Conservation (phyloP, 1,284 basidiomycete genomes). For the Marasmius fiardii region DNA sequence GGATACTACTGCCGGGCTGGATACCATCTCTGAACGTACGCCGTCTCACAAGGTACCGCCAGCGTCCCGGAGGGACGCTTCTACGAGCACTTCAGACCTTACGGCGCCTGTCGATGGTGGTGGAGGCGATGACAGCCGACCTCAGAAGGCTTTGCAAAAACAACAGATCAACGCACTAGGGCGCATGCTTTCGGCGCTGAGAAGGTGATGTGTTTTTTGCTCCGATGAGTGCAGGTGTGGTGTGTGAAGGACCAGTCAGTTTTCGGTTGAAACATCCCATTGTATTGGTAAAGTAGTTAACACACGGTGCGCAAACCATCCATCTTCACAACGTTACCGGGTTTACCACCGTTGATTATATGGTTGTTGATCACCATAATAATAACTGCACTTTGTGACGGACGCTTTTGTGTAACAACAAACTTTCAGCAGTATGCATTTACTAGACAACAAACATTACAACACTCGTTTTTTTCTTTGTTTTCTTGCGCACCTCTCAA, state of each 20-base stretch:
- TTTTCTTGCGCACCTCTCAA: background rate
- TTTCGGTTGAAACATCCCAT: constrained; percentile 24
- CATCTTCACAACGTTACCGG: background rate
- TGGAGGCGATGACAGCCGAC: constrained; percentile 43
- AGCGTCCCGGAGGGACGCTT: constrained; percentile 45
- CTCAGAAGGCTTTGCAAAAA: constrained; percentile 73
- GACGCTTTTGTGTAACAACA: constrained; percentile 4
- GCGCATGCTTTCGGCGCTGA: constrained; percentile 78
- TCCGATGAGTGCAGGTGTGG: constrained; percentile 11
- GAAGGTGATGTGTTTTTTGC: constrained; percentile 41
- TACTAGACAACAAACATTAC: constrained; percentile 2
- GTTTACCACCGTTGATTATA: constrained; percentile 3
- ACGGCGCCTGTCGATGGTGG: constrained; percentile 29
- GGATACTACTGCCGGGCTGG: constrained; percentile 47
- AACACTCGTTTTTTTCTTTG: background rate
- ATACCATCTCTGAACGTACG: constrained; percentile 72
- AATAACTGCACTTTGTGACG: constrained; percentile 7
- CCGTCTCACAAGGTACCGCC: constrained; percentile 20
- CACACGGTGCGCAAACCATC: constrained; percentile 14
- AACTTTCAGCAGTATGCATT: background rate
- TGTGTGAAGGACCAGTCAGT: constrained; percentile 1
- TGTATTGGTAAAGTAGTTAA: constrained; percentile 45
- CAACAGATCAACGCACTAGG: constrained; percentile 80
- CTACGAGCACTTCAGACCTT: constrained; percentile 69
- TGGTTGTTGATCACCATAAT: constrained; percentile 16